Evolutionary conservation across 2,329 filamentous ascomycete species (phyloP).

Genomic region (Metarhizium anisopliae): DNA sequence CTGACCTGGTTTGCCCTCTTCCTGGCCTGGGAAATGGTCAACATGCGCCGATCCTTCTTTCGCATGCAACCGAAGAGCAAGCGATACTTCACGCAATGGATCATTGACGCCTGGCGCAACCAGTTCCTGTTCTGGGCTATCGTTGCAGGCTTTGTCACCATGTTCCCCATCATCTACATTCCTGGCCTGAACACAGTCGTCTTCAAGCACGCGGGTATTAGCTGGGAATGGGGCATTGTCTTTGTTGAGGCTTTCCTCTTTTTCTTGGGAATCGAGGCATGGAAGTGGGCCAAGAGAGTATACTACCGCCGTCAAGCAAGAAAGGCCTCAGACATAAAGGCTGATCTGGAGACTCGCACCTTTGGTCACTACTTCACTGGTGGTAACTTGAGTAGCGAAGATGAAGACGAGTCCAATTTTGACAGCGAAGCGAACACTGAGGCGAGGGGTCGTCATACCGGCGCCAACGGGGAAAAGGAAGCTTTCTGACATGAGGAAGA

Average conservation of each 20-base stretch:
- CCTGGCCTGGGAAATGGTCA: slow-evolving; percentile 67
- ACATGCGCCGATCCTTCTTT: slow-evolving; percentile 64
- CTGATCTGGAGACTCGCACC: slow-evolving; percentile 22
- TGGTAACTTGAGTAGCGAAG: slow-evolving; percentile 12
- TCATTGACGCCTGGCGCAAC: slow-evolving; percentile 59
- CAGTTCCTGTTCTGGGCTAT: slow-evolving; percentile 60
- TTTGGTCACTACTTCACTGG: slow-evolving; percentile 23
- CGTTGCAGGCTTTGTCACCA: slow-evolving; percentile 32
- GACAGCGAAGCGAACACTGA: slow-evolving; percentile 5
- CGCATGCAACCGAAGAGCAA: slow-evolving; percentile 57
- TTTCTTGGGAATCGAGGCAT: slow-evolving; percentile 46
- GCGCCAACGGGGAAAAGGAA: slow-evolving; percentile 1
- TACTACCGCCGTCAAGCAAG: slow-evolving; percentile 14
- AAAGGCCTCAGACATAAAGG: slow-evolving; percentile 10
- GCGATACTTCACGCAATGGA: slow-evolving; percentile 55
- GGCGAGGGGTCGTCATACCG: slow-evolving; percentile 5
- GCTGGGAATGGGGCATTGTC: slow-evolving; percentile 53
- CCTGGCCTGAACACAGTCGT: slow-evolving; percentile 47
- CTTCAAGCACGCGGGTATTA: slow-evolving; percentile 49
- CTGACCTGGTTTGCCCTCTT: slow-evolving; percentile 68
- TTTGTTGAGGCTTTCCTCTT: slow-evolving; percentile 46
- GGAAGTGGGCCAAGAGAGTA: slow-evolving; percentile 50
- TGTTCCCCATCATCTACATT: slow-evolving; percentile 46
- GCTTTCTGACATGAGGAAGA: slow-evolving; percentile 12
- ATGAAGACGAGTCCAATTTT: slow-evolving; percentile 1